Conservation (phyloP, 495 filamentous ascomycete species). For the Penicillium tannophilum region DNA sequence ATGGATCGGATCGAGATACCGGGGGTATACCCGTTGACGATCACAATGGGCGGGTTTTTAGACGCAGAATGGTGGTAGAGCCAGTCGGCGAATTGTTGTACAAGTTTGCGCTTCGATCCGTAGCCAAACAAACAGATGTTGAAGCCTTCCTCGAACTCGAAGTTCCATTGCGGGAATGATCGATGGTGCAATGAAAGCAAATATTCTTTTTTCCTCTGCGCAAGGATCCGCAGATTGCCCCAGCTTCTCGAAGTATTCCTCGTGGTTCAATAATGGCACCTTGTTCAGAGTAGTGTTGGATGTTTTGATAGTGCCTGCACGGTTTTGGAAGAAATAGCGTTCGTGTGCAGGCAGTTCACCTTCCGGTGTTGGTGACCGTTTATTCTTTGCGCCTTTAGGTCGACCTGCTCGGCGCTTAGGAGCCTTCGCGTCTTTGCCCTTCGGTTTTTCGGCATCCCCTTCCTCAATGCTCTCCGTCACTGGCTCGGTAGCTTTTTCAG, state of each 20-base stretch:
- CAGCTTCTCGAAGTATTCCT: conserved; percentile 81
- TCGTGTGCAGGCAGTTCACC: conserved; percentile 81
- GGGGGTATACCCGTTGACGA: conserved; percentile 86
- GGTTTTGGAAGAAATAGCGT: conserved; percentile 91
- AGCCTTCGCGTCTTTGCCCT: conserved; percentile 41
- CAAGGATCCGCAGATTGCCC: conserved; percentile 71
- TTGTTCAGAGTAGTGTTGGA: conserved; percentile 83
- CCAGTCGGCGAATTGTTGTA: conserved; percentile 76
- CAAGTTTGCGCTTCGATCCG: conserved; percentile 79
- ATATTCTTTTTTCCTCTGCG: conserved; percentile 66
- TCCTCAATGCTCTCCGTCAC: conserved; percentile 42
- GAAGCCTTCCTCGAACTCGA: conserved; percentile 88
- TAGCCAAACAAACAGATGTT: conserved; percentile 92
- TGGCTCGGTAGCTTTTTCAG: conserved; percentile 33
- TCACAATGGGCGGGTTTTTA: conserved; percentile 62
- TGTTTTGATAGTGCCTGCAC: conserved; percentile 75
- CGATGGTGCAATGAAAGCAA: conserved; percentile 74
- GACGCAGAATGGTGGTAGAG: conserved; percentile 51
- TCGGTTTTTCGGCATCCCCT: conserved; percentile 31
- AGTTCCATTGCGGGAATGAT: conserved; percentile 88
- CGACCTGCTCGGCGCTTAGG: conserved; percentile 60
- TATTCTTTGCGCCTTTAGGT: conserved; percentile 61
- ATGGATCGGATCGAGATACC: conserved; percentile 78
- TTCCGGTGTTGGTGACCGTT: conserved; percentile 78
- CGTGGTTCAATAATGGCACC: conserved; percentile 76